Percentiles rank a stretch among this genome's conserved stretches.
Evolutionary conservation across 2,329 filamentous ascomycete species (phyloP).

Genomic region (Chaetothyriales sp.): DNA sequence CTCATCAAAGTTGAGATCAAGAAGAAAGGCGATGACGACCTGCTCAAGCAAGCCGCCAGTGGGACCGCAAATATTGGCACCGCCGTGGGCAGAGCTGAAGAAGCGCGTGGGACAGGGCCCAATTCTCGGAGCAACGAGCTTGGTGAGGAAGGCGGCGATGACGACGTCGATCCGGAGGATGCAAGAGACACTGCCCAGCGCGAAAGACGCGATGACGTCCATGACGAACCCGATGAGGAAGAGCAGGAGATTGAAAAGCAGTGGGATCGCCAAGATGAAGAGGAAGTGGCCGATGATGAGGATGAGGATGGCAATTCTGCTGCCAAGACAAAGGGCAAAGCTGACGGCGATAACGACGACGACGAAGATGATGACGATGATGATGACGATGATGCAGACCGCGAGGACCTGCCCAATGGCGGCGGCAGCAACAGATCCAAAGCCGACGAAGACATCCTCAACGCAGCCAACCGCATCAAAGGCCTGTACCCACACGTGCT

Average conservation of each 20-base stretch:
- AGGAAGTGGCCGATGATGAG: constrained; percentile 19
- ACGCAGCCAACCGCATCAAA: constrained; percentile 40
- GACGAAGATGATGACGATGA: constrained; percentile 7
- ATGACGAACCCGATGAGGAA: constrained; percentile 83
- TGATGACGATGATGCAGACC: constrained; percentile 19
- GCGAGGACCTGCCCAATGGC: constrained; percentile 22
- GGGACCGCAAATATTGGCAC: constrained; percentile 64
- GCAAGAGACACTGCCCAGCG: constrained; percentile 41
- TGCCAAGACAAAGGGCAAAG: not conserved
- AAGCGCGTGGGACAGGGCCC: constrained; percentile 32
- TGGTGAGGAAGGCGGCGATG: constrained; percentile 46
- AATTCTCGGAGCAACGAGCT: constrained; percentile 32
- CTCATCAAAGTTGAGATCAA: constrained; percentile 61
- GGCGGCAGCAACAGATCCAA: constrained; percentile 18
- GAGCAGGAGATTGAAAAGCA: constrained; percentile 53
- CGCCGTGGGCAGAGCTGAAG: constrained; percentile 41
- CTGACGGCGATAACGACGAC: not conserved
- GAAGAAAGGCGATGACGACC: constrained; percentile 53
- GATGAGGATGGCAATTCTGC: constrained; percentile 4
- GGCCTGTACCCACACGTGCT: constrained; percentile 51
- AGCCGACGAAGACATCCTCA: constrained; percentile 33
- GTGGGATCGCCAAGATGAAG: constrained; percentile 29
- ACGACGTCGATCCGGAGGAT: constrained; percentile 65
- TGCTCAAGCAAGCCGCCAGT: constrained; percentile 41
- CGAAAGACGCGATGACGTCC: constrained; percentile 55